Evolutionary conservation across 2,329 filamentous ascomycete genomes (phyloP).

Genomic region (Venturia effusa): DNA sequence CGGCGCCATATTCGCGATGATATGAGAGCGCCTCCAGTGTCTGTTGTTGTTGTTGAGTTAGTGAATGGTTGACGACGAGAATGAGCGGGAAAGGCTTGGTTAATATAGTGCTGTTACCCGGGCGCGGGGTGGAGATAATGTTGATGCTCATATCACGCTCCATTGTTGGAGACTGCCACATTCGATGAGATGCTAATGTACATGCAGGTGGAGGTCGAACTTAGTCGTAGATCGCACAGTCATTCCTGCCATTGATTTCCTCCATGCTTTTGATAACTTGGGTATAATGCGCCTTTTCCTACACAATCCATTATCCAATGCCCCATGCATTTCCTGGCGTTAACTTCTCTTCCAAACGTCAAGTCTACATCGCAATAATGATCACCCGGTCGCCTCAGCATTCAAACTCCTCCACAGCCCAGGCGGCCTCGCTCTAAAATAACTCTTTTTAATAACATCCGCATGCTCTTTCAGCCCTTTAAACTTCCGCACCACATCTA

Average conservation of each 20-base stretch:
- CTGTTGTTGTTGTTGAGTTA: neutral
- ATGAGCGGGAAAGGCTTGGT: neutral
- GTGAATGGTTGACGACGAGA: neutral
- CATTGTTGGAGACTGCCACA: neutral
- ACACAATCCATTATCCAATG: too few relatives aligned
- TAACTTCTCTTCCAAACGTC: too few relatives aligned
- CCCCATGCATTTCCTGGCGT: too few relatives aligned
- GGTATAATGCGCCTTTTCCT: neutral
- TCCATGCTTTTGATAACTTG: neutral
- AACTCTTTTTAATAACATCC: conserved; percentile 43
- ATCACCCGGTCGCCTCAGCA: neutral
- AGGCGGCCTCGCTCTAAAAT: conserved; percentile 27
- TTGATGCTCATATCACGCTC: neutral
- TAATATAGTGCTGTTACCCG: neutral
- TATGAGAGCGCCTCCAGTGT: too few relatives aligned
- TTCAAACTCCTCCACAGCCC: conserved; percentile 2
- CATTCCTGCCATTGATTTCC: neutral
- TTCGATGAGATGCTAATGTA: neutral
- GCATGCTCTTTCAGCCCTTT: conserved; percentile 56
- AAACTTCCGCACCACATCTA: conserved; percentile 44
- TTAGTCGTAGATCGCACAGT: neutral
- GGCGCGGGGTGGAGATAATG: neutral
- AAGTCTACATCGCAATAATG: too few relatives aligned
- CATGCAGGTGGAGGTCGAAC: neutral
- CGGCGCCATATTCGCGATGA: neutral